Base-by-base conservation (phyloP, 2,329 filamentous ascomycete species). In the Aspergillus arachidicola region DNA sequence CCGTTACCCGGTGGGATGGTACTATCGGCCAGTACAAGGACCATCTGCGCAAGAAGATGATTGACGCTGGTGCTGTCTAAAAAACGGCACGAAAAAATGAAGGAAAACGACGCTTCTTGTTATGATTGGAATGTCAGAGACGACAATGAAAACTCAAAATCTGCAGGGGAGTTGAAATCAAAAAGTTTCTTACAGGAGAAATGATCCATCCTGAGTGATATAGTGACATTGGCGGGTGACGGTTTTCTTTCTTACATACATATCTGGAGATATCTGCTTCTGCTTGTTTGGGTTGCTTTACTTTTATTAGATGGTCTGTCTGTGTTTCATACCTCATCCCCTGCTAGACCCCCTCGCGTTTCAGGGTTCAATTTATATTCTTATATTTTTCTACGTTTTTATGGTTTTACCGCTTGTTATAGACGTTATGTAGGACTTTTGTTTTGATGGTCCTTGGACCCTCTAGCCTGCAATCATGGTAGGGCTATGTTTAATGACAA, bases 21-120 rank as follows among this genome's bases (percentile, higher is more conserved):
- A 84, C 82, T 68, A 99, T 99, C 75, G 90, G 90, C 72, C 89
- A 93, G 64, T 99, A 99, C 92, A 99, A 99, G 92, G 92, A 96
- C 84, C 89, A 97, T 83, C 87, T 99, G 75, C 90, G 94, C 79
- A 98, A 98, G 90, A 98, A 98, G 92, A 99, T 99, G 95, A 83
- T 97, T 76, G 87, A 87, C 53, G 83, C 88, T 61, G 94, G 94
- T 79, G 92, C 92, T 70, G 93, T 98, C 77, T 96, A 92, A 75
- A 69, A 48, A n/a, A 51, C 5, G 48, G 14, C 19, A 21, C 16
- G 16, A 55, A 38, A 55, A 55, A 19, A 41, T 21, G 19, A 45
- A 59, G 36, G 46, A 32, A 59, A 30, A 41, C 28, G 32, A 59
- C 50, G 38, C 58, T 62, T 64, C 38, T 62, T 66, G 63, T 63